These are phyloP conservation scores for Pilaira anomala DNA, from an alignment of 192 early-diverging fungal genomes.

Conservation along the genomic window DNA sequence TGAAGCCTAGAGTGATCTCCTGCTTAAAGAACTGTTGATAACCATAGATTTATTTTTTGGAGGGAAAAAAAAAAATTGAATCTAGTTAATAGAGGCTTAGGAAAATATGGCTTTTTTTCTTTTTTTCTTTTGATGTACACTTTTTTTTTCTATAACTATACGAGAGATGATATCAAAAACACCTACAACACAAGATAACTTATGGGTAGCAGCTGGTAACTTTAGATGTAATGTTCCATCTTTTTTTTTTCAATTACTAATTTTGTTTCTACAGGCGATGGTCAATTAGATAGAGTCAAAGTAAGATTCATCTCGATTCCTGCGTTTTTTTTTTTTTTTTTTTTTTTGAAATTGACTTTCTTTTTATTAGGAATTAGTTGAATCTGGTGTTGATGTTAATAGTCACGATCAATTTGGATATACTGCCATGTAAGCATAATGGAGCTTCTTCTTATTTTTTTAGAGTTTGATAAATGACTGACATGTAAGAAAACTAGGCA, in stretches of 20 bases:
- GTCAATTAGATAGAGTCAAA: constrained; percentile 56
- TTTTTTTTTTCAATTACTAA: neutral
- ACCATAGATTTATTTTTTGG: too few relatives aligned
- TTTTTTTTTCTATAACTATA: too few relatives aligned
- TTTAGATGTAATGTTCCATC: too few relatives aligned
- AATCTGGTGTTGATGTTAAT: constrained; percentile 54
- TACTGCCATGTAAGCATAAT: constrained; percentile 61
- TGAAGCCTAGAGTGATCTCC: too few relatives aligned
- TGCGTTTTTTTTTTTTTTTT: neutral
- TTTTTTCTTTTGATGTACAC: too few relatives aligned
- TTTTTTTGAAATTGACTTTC: neutral
- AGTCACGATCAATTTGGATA: constrained; percentile 79
- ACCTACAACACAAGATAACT: constrained; percentile 42
- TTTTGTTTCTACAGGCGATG: constrained; percentile 45
- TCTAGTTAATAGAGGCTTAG: too few relatives aligned
- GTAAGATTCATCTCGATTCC: constrained; percentile 10
- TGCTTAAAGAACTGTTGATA: too few relatives aligned
- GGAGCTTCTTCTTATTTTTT: too few relatives aligned
- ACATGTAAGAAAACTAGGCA: constrained; percentile 26
- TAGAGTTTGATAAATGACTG: neutral
- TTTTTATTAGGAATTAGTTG: constrained; percentile 41
- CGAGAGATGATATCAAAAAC: too few relatives aligned
- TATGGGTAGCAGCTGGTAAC: constrained; percentile 62
- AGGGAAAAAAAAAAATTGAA: too few relatives aligned
- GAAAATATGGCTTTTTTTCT: too few relatives aligned